A percentile compares a stretch with the other conserved stretches of the same genome.
phyloP scores from a whole-genome alignment of 306 rosid genomes.

The Vicia sativa region DNA sequence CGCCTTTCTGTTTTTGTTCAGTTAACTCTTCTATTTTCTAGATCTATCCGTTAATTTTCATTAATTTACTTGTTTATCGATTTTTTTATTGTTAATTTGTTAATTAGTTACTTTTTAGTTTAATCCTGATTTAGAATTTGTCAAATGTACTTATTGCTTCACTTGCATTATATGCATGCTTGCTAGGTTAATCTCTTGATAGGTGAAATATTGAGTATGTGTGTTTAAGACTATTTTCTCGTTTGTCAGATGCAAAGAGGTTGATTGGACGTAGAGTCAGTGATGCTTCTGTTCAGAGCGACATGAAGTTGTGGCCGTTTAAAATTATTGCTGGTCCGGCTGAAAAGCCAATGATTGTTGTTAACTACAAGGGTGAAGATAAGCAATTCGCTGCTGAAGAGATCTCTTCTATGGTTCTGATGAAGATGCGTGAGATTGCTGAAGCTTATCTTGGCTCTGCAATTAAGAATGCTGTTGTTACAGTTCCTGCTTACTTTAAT shows the following conservation, averaged over 20 bases:
- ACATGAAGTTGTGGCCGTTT: slow-evolving; percentile 70
- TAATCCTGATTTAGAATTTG: not conserved
- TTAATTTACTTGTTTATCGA: not conserved
- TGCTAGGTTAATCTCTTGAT: not conserved
- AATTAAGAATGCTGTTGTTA: slow-evolving; percentile 66
- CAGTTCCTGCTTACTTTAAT: slow-evolving; percentile 72
- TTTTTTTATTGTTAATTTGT: not conserved
- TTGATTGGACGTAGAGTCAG: slow-evolving; percentile 66
- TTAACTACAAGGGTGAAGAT: slow-evolving; percentile 69
- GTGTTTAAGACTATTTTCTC: not conserved
- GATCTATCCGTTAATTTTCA: not conserved
- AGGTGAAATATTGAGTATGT: not conserved
- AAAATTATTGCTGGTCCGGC: slow-evolving; percentile 59
- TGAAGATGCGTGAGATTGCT: slow-evolving; percentile 79
- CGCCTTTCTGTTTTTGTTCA: not conserved
- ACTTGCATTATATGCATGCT: not conserved
- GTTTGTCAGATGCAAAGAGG: slow-evolving; percentile 61
- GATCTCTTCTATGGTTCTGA: slow-evolving; percentile 68
- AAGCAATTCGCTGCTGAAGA: slow-evolving; percentile 69
- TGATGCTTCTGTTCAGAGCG: slow-evolving; percentile 64
- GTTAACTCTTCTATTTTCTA: not conserved
- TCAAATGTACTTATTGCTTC: not conserved
- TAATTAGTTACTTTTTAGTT: not conserved
- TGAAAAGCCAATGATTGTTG: slow-evolving; percentile 67
- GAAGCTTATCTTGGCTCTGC: slow-evolving; percentile 68